These are phyloP conservation scores for Erucastrum elatum DNA, from an alignment of 345 rosid genomes.

Conservation along the genomic window DNA sequence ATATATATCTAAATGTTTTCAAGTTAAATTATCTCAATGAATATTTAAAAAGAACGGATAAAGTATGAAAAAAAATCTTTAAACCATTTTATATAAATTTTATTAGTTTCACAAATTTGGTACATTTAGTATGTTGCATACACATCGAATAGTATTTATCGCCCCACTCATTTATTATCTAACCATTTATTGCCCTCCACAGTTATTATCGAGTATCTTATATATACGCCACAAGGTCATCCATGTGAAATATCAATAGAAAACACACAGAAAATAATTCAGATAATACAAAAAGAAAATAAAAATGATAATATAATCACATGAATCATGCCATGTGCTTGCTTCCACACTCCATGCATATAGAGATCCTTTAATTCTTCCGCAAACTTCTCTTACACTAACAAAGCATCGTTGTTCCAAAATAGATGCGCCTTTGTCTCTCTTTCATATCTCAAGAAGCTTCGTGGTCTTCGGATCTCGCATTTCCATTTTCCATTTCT, in stretches of 20 bases:
- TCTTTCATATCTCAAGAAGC: constrained; percentile 24
- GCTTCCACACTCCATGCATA: constrained; percentile 29
- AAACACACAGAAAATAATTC: constrained; percentile 3
- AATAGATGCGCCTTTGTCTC: constrained; percentile 36
- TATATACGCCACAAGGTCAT: background rate
- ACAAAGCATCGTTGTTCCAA: constrained; percentile 33
- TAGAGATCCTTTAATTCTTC: constrained; percentile 42
- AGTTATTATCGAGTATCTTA: constrained; percentile 15
- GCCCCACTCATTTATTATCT: constrained; percentile 34
- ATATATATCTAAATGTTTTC: background rate
- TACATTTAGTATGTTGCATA: background rate
- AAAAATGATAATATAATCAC: background rate
- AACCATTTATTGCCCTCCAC: constrained; percentile 25
- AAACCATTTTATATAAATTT: background rate
- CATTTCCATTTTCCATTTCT: background rate
- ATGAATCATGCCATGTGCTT: constrained; percentile 36
- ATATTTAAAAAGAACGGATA: background rate
- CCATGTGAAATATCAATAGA: constrained; percentile 31
- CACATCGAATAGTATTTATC: constrained; percentile 4
- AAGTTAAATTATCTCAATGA: background rate
- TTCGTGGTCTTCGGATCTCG: constrained; percentile 40
- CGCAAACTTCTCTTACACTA: constrained; percentile 40
- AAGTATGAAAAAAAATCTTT: background rate
- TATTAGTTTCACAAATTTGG: background rate
- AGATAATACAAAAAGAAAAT: background rate